These are phyloP conservation scores for Fusarium lyarnte DNA, from an alignment of 2,329 filamentous ascomycete species.

Conservation along the genomic window DNA sequence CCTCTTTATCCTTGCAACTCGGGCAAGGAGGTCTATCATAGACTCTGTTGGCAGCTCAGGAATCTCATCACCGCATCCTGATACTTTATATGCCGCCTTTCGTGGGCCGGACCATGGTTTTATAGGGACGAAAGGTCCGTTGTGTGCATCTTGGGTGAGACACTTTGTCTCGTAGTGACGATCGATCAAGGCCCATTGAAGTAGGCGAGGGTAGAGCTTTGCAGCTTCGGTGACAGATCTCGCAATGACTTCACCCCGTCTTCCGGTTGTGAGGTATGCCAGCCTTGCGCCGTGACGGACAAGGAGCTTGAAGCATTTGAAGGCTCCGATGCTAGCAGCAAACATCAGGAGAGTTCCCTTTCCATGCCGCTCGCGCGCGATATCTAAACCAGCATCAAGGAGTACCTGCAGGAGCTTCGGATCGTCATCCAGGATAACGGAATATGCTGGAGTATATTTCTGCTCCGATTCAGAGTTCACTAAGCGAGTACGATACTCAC, in stretches of 20 bases:
- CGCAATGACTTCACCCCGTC: constrained; percentile 4
- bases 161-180: constrained; percentile 22
- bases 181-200: constrained; percentile 33
- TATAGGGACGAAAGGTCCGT: not conserved
- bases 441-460: not conserved
- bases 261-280: constrained; percentile 17
- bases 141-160: constrained; percentile 4
- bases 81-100: constrained; percentile 14
- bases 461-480: constrained; percentile 12
- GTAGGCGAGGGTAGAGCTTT: constrained; percentile 16
- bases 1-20: not conserved
- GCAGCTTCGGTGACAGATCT: constrained; percentile 26
- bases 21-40: not conserved
- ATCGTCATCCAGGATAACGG: constrained; percentile 9
- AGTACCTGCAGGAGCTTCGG: constrained; percentile 6
- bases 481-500: constrained; percentile 9
- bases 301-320: constrained; percentile 30
- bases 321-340: constrained; percentile 25
- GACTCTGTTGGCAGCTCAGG: not conserved
- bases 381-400: constrained; percentile 29
- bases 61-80: not conserved
- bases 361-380: constrained; percentile 18
- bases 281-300: constrained; percentile 29
- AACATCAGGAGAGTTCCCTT: constrained; percentile 37
- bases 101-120: constrained; percentile 32